phyloP scores from a whole-genome alignment of 2,329 filamentous ascomycete genomes.

The Fusarium praegraminearum region DNA sequence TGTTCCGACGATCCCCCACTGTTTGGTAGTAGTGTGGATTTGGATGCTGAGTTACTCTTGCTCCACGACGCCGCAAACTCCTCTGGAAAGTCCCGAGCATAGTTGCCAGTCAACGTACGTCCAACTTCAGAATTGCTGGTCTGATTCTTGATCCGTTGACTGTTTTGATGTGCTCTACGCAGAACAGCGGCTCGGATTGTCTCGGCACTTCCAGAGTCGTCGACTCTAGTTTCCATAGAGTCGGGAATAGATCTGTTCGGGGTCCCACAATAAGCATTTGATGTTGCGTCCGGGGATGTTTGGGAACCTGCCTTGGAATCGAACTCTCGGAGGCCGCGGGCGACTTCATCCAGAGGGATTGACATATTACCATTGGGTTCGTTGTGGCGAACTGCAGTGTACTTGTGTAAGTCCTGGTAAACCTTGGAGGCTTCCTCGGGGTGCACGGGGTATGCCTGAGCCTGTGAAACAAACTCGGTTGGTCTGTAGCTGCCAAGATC shows the following conservation, averaged over 20 bases:
- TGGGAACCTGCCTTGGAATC: conserved; percentile 52
- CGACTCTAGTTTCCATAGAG: conserved; percentile 33
- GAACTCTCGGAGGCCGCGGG: conserved; percentile 54
- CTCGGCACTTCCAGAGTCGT: conserved; percentile 48
- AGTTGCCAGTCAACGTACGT: conserved; percentile 60
- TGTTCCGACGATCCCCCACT: not conserved
- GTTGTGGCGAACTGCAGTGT: conserved; percentile 53
- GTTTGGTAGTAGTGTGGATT: conserved; percentile 45
- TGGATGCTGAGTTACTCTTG: conserved; percentile 44
- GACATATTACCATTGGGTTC: conserved; percentile 51
- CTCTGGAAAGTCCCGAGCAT: conserved; percentile 64
- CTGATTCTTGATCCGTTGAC: conserved; percentile 25
- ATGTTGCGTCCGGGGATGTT: conserved; percentile 41
- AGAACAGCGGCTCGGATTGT: conserved; percentile 51
- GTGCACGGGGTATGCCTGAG: conserved; percentile 46
- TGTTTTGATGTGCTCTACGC: conserved; percentile 43
- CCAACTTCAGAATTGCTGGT: conserved; percentile 13
- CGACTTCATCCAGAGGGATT: conserved; percentile 50
- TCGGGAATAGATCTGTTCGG: conserved; percentile 39
- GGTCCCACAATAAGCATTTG: conserved; percentile 44
- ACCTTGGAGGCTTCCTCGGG: conserved; percentile 54
- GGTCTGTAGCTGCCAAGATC: conserved; percentile 59
- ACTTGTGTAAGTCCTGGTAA: conserved; percentile 58
- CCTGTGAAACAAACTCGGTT: conserved; percentile 47
- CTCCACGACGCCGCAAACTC: conserved; percentile 62